Evolutionary conservation across 1,284 basidiomycete genomes (phyloP).

Genomic region (Ceratobasidium sp.): DNA sequence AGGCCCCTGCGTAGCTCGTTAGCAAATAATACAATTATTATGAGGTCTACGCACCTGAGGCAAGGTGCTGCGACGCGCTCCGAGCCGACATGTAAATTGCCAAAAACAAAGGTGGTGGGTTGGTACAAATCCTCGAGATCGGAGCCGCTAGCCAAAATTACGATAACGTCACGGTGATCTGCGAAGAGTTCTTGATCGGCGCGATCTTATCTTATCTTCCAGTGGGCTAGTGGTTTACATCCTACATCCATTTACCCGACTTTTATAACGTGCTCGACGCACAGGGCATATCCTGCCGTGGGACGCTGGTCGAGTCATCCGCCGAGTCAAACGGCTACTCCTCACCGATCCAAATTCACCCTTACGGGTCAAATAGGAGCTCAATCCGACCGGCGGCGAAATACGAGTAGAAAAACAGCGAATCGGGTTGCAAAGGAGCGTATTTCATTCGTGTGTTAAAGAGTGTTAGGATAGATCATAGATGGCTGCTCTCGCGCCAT

Average conservation of each 20-base stretch:
- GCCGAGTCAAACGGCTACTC: not conserved
- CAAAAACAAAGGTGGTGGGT: not conserved
- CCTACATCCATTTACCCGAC: too few species aligned
- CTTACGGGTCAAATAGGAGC: slow-evolving; percentile 12
- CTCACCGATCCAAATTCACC: not conserved
- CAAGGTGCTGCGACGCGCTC: slow-evolving; percentile 38
- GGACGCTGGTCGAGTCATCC: not conserved
- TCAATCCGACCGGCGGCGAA: slow-evolving; percentile 12
- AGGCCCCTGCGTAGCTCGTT: slow-evolving; percentile 39
- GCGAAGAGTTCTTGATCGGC: not conserved
- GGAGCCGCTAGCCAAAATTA: not conserved
- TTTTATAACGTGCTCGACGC: too few species aligned
- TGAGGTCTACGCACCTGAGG: not conserved
- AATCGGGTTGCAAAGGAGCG: too few species aligned
- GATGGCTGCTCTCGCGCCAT: too few species aligned
- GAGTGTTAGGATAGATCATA: too few species aligned
- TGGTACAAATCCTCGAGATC: not conserved
- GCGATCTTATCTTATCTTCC: slow-evolving; percentile 30
- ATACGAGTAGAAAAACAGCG: too few species aligned
- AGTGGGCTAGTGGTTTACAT: not conserved
- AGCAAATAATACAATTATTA: not conserved
- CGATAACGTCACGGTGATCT: slow-evolving; percentile 18
- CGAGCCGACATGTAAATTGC: slow-evolving; percentile 3
- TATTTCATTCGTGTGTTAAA: too few species aligned
- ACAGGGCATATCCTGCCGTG: too few species aligned